phyloP scores from a whole-genome alignment of 2,329 filamentous ascomycete genomes.

The Sporothrix inflata region DNA sequence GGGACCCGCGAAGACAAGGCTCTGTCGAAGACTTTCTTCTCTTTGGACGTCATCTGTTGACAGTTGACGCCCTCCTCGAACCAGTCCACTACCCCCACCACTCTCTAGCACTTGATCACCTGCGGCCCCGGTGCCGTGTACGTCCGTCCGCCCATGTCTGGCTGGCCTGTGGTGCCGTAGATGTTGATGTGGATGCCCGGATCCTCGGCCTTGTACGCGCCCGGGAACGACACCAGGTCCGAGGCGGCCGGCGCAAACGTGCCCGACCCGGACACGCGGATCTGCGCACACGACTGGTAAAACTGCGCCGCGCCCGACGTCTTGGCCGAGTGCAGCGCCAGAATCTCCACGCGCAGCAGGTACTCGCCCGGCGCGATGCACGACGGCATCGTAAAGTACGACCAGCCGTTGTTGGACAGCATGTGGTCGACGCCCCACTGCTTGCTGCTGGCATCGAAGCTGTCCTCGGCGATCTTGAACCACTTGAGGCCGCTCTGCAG shows the following conservation, averaged over 20 bases:
- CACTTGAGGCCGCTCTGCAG: constrained; percentile 47
- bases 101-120: constrained; percentile 40
- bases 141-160: constrained; percentile 48
- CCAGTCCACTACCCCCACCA: too few species aligned
- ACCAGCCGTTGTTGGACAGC: constrained; percentile 50
- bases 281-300: constrained; percentile 50
- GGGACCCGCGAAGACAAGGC: constrained; percentile 7
- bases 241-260: constrained; percentile 43
- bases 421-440: constrained; percentile 55
- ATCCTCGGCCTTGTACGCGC: constrained; percentile 49
- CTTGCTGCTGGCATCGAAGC: constrained; percentile 47
- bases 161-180: constrained; percentile 47
- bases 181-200: constrained; percentile 53
- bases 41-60: neutral
- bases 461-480: constrained; percentile 61
- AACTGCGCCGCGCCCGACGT: constrained; percentile 46
- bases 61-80: neutral
- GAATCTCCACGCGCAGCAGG: constrained; percentile 57
- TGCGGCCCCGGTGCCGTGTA: constrained; percentile 47
- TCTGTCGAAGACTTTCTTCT: neutral
- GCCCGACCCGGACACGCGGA: constrained; percentile 47
- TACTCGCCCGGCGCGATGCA: constrained; percentile 59
- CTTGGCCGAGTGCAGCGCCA: constrained; percentile 56
- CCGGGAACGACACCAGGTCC: constrained; percentile 50
- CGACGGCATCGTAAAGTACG: constrained; percentile 53